phyloP scores from a whole-genome alignment of 176 grass and related monocot genomes.

The Bromus sterilis region DNA sequence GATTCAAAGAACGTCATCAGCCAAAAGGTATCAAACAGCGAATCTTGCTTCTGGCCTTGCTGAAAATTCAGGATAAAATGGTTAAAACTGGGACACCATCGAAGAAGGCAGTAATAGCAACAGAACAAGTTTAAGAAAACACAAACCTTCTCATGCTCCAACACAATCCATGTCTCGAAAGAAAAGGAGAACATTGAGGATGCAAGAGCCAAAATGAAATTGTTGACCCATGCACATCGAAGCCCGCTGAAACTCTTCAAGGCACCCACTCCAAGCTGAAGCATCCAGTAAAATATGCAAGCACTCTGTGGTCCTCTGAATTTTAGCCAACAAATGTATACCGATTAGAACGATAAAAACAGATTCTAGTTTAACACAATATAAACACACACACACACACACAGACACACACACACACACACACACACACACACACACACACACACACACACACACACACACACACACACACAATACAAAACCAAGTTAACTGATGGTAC shows the following conservation, averaged over 20 bases:
- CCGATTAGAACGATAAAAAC: neutral
- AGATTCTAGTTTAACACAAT: neutral
- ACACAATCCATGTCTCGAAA: conserved; percentile 83
- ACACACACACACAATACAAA: neutral
- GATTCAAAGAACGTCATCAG: conserved; percentile 91
- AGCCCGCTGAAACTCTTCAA: conserved; percentile 54
- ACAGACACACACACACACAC: neutral
- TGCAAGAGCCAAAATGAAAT: conserved; percentile 57
- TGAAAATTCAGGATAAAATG: conserved; percentile 49
- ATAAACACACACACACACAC: neutral
- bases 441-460: neutral
- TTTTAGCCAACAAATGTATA: conserved; percentile 8
- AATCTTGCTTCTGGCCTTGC: conserved; percentile 85
- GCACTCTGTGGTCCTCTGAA: conserved; percentile 62
- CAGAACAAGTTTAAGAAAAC: neutral
- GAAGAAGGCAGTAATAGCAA: neutral
- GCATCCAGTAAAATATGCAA: conserved; percentile 65
- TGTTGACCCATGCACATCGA: conserved; percentile 63
- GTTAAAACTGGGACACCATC: neutral
- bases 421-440: neutral
- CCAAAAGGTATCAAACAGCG: conserved; percentile 83
- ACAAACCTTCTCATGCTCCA: conserved; percentile 87
- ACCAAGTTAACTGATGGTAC: neutral
- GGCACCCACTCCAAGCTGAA: conserved; percentile 58
- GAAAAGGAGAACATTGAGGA: conserved; percentile 88